Evolutionary conservation across 345 rosid species (phyloP), one percentile per base, ranked within the genome.

Genomic region (Brassica cretica): DNA sequence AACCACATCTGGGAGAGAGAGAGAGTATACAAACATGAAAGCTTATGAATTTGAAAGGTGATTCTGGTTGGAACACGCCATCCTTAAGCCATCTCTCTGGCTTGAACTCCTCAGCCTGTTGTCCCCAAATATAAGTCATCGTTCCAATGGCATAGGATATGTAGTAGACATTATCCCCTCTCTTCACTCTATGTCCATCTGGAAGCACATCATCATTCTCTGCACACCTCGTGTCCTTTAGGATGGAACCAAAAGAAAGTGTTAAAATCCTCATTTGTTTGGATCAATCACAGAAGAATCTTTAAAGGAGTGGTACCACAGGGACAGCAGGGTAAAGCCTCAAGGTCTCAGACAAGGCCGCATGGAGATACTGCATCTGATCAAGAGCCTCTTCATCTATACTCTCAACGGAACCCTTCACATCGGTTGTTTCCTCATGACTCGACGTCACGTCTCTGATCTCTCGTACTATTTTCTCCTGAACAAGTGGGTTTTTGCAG

Each of bases 71-170:
- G 76, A 94, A 90, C 21, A 77, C 44, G 21, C 96, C 92, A 15
- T 80, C 73, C 24, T 81, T 81, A 18, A 92, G 86, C 97, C 98
- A 90, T 81, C 98, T 86, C 83, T 92, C 92, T 0, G 96, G 96
- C 18, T 73, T 77, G 75, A 88, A 90, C 8, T 81, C 90, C 70
- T 85, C 89, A 0, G 90, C 93, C 67, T 89, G 90, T 2, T 90
- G 85, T 5, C 98, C 97, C 97, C 98, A 92, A 5, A 89, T 82
- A 70, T 76, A 84, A 66, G 73, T 59, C 95, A 92, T 88, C 83
- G 93, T 89, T 2, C 89, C 97, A 95, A 92, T 94, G 14, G 95
- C 86, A 29, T 90, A 94, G 0, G 92, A 81, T 80, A 84, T 5
- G 72, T 92, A 92, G 71, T 59, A 70, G 1, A 92, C 58, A 0